Conservation (phyloP, 73 alveolate species). For the Paramecium biaurelia region DNA sequence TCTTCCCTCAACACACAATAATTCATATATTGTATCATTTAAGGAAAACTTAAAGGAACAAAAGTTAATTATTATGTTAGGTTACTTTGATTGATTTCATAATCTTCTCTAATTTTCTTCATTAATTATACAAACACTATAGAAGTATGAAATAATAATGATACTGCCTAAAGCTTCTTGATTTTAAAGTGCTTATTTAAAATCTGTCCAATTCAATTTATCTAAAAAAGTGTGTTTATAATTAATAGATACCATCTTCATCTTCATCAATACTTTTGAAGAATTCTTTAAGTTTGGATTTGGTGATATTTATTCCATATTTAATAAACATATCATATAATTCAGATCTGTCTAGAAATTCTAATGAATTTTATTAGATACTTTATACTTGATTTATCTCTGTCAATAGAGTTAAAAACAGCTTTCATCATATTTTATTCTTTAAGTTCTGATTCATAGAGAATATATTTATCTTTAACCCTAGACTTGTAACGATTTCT, state of each 20-base stretch:
- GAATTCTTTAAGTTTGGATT: neutral
- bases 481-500: neutral
- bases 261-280: conserved; percentile 23
- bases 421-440: conserved; percentile 38
- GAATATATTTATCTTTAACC: conserved; percentile 17
- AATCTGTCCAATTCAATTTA: conserved; percentile 35
- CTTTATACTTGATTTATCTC: conserved; percentile 28
- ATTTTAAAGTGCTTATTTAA: conserved; percentile 4
- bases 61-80: neutral
- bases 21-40: conserved; percentile 36
- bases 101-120: neutral
- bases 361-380: neutral
- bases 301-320: conserved; percentile 11
- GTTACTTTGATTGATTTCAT: neutral
- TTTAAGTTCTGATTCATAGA: neutral
- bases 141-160: neutral
- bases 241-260: conserved; percentile 9
- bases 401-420: neutral
- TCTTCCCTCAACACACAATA: conserved; percentile 48
- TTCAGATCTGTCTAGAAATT: conserved; percentile 12
- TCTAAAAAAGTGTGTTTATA: neutral
- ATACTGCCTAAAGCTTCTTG: conserved; percentile 19
- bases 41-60: conserved; percentile 8
- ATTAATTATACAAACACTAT: conserved; percentile 16
- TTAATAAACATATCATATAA: conserved; percentile 25